A percentile compares a stretch with the other conserved stretches of the same genome.
phyloP scores from a whole-genome alignment of 2,329 filamentous ascomycete genomes.

The Penicillium sp. region DNA sequence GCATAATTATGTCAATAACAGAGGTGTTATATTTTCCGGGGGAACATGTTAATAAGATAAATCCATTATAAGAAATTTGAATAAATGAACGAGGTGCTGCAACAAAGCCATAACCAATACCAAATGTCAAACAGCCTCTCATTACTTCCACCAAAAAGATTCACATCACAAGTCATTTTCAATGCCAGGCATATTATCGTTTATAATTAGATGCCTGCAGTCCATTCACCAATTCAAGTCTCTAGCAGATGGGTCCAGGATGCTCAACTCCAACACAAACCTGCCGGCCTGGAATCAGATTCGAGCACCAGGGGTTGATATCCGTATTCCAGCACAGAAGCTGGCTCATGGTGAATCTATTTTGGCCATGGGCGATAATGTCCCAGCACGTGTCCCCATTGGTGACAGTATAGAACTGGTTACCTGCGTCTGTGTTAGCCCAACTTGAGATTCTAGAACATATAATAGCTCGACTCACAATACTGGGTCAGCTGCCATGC shows the following conservation, averaged over 20 bases:
- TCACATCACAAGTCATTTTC: not conserved
- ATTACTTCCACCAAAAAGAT: conserved; percentile 1
- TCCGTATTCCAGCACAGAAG: conserved; percentile 27
- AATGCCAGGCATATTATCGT: not conserved
- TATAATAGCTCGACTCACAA: not conserved
- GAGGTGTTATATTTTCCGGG: not conserved
- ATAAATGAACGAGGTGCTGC: not conserved
- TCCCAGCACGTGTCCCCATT: conserved; percentile 27
- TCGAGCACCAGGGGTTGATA: conserved; percentile 23
- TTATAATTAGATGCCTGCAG: not conserved
- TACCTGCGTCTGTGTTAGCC: conserved; percentile 11
- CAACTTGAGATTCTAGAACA: not conserved
- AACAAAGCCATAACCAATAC: not conserved
- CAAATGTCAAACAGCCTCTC: not conserved
- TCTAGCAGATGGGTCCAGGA: conserved; percentile 10
- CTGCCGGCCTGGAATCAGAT: conserved; percentile 23
- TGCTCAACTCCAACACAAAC: conserved; percentile 19
- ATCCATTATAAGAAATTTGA: not conserved
- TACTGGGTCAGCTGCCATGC: not conserved
- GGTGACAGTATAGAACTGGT: conserved; percentile 15
- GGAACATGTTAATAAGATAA: not conserved
- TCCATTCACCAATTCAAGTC: not conserved
- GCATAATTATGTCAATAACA: not conserved
- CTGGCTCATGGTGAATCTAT: conserved; percentile 21
- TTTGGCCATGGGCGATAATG: conserved; percentile 17